Percentiles rank a stretch among this genome's conserved stretches.
These are phyloP conservation scores for Acarospora socialis DNA, from an alignment of 2,329 filamentous ascomycete genomes.

Conservation along the genomic window DNA sequence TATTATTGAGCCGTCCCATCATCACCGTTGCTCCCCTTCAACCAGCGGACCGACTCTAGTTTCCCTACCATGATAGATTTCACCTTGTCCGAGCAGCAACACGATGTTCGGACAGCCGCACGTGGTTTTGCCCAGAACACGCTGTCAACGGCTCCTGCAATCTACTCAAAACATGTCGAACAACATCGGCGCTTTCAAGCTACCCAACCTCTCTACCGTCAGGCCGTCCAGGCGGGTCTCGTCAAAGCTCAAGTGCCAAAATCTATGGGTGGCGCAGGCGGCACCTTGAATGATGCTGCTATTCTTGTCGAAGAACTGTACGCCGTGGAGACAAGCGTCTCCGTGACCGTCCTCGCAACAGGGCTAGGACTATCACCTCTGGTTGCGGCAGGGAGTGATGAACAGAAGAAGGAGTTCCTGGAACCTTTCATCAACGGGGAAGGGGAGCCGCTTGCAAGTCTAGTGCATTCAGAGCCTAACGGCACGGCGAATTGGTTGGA, in stretches of 20 bases:
- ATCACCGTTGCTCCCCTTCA: too few species aligned
- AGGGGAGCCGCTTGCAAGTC: constrained; percentile 35
- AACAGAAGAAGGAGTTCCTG: constrained; percentile 31
- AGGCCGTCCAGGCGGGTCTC: constrained; percentile 30
- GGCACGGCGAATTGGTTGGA: constrained; percentile 41
- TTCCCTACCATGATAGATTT: too few species aligned
- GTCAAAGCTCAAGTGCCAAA: constrained; percentile 35
- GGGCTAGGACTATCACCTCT: constrained; percentile 39
- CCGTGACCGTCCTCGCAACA: constrained; percentile 38
- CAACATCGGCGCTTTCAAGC: constrained; percentile 33
- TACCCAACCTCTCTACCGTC: constrained; percentile 32
- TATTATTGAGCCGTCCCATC: too few species aligned
- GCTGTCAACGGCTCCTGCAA: constrained; percentile 16
- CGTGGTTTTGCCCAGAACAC: constrained; percentile 17
- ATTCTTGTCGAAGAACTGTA: constrained; percentile 41
- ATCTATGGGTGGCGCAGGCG: constrained; percentile 32
- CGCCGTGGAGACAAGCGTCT: constrained; percentile 34
- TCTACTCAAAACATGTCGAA: constrained; percentile 15
- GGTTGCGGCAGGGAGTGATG: constrained; percentile 29
- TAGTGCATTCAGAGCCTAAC: constrained; percentile 39
- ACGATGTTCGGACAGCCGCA: constrained; percentile 18
- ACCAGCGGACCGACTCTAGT: too few species aligned
- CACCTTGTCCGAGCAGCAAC: constrained; percentile 18
- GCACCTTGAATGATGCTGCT: constrained; percentile 33
- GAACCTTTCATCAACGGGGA: constrained; percentile 32